phyloP scores from a whole-genome alignment of 805 yeast genomes.

The Suhomyces xylopsoci region DNA sequence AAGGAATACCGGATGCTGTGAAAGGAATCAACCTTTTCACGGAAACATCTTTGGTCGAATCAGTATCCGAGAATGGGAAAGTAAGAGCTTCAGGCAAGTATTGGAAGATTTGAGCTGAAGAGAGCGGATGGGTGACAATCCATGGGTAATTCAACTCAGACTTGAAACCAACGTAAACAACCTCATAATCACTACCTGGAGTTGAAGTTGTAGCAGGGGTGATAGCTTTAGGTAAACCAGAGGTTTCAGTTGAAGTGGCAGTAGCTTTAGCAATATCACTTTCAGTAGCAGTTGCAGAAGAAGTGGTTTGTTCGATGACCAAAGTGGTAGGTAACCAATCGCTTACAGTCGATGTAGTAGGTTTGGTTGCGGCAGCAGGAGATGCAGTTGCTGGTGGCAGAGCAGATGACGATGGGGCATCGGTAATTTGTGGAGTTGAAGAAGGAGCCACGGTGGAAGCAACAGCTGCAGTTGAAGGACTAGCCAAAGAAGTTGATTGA shows the following conservation, averaged over 20 bases:
- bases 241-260: conserved; percentile 34
- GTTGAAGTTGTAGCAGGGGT: conserved; percentile 58
- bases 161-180: conserved; percentile 77
- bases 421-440: conserved; percentile 1
- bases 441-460: neutral
- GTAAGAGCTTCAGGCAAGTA: conserved; percentile 74
- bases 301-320: conserved; percentile 20
- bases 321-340: conserved; percentile 39
- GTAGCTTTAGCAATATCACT: conserved; percentile 15
- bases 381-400: conserved; percentile 4
- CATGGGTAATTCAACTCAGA: conserved; percentile 78
- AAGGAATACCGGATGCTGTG: conserved; percentile 48
- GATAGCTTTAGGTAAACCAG: conserved; percentile 73
- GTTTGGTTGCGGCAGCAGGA: conserved; percentile 8
- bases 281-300: conserved; percentile 13
- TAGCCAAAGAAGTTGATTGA: neutral
- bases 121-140: conserved; percentile 65
- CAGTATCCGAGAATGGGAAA: conserved; percentile 50
- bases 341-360: conserved; percentile 9
- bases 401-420: conserved; percentile 5
- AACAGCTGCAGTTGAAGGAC: neutral
- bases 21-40: conserved; percentile 77
- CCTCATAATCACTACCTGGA: conserved; percentile 44
- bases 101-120: conserved; percentile 83
- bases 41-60: conserved; percentile 41